These are phyloP conservation scores for Cardamine chenopodiifolia DNA, from an alignment of 345 rosid genomes.

Conservation along the genomic window DNA sequence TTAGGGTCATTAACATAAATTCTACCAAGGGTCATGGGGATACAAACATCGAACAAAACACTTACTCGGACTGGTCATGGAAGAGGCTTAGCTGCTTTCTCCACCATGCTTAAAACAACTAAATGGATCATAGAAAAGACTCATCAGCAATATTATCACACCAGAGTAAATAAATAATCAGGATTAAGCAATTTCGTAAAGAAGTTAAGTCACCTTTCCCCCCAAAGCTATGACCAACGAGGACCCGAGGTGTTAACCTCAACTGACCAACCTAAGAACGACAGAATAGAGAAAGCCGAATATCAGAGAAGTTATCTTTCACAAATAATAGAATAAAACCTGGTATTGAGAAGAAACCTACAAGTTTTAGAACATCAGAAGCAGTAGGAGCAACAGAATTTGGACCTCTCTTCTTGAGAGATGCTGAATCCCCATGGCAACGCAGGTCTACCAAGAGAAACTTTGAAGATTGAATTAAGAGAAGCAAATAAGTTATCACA, in stretches of 20 bases:
- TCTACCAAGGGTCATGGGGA: constrained; percentile 9
- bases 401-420: constrained; percentile 66
- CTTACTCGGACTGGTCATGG: constrained; percentile 88
- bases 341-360: constrained; percentile 30
- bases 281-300: background rate
- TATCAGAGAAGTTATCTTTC: background rate
- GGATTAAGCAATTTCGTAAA: background rate
- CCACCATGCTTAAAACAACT: constrained; percentile 97
- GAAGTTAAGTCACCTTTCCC: constrained; percentile 71
- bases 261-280: constrained; percentile 68
- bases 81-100: constrained; percentile 97
- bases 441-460: constrained; percentile 89
- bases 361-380: constrained; percentile 83
- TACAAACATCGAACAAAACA: constrained; percentile 6
- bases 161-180: background rate
- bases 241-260: constrained; percentile 76
- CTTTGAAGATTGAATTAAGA: constrained; percentile 44
- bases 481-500: constrained; percentile 12
- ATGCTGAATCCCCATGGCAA: constrained; percentile 96
- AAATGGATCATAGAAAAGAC: constrained; percentile 41
- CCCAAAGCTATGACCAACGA: constrained; percentile 98
- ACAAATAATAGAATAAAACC: background rate
- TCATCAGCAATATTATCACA: constrained; percentile 32
- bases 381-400: constrained; percentile 88
- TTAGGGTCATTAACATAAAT: background rate